Evolutionary conservation across 2,329 filamentous ascomycete species (phyloP).

Genomic region (Botrytis hyacinthi): DNA sequence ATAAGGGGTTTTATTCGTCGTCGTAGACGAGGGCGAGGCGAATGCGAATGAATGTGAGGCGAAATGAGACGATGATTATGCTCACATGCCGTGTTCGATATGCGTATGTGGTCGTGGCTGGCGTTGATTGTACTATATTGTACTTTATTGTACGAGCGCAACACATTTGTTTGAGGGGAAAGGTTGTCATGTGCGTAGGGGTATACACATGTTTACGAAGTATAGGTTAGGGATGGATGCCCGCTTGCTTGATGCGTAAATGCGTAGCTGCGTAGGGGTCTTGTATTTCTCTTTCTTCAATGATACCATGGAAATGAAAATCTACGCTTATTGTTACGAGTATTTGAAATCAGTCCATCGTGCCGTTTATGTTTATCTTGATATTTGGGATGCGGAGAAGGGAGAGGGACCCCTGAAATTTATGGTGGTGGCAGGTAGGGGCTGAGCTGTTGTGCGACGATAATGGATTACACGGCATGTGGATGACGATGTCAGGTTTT

Average conservation of each 20-base stretch:
- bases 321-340: neutral
- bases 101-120: constrained; percentile 15
- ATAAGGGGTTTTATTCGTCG: constrained; percentile 3
- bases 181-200: neutral
- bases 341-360: neutral
- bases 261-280: constrained; percentile 2
- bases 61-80: constrained; percentile 3
- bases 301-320: constrained; percentile 11
- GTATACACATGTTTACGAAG: constrained; percentile 1
- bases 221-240: constrained; percentile 6
- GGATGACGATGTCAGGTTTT: neutral
- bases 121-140: constrained; percentile 6
- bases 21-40: neutral
- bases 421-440: neutral
- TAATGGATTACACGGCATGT: neutral
- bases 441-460: neutral
- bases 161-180: neutral
- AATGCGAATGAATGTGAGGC: constrained; percentile 5
- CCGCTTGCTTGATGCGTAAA: neutral
- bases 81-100: constrained; percentile 12
- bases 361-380: neutral
- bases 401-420: neutral
- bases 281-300: neutral
- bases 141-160: constrained; percentile 9
- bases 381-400: neutral